Base-by-base conservation (phyloP, 164 flowering plant genomes). In the Liriodendron chinense region DNA sequence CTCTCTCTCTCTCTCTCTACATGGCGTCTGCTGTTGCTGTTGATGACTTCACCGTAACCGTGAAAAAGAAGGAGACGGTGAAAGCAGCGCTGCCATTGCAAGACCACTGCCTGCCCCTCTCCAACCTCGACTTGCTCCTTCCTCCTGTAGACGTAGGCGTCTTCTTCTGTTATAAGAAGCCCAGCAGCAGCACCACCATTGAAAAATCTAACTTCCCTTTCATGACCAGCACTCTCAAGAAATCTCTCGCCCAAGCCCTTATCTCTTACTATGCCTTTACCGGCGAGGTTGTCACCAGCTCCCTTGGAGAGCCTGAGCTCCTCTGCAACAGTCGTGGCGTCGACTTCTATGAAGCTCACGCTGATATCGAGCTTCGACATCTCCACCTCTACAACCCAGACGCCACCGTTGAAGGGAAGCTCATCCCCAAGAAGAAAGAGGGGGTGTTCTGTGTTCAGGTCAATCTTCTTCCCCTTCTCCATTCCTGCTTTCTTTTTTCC, bases 261-360 rank as follows among this genome's bases (percentile, higher is more conserved):
- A 78, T 83, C 6, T 24, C 80, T 0, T 83, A 57, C 80, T 83
- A 85, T 25, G 78, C 81, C 4, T 73, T 85, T 9, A 82, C 82
- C 0, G 86, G 87, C 16, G 84, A 83, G 67, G 23, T 85, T 6
- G 80, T 79, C 3, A 9, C 24, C 14, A 85, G 80, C 78, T 61
- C 83, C 7, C 57, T 22, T 20, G 84, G 83, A 5, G 85, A 85
- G 76, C 84, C 84, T 7, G 83, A 82, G 77, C 71, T 84, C 10
- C 81, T 84, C 13, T 85, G 88, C 76, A 86, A 82, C 77, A 86
- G 86, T 70, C 72, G 80, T 16, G 90, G 87, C 4, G 88, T 86
- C 1, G 85, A 83, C 65, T 87, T 86, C 25, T 12, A 73, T 0
- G 82, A 86, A 68, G 90, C 86, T 47, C 73, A 61, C 13, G 86